Conservation (phyloP, 805 yeast genomes). For the fission yeast (Schizosaccharomyces pombe) region DNA sequence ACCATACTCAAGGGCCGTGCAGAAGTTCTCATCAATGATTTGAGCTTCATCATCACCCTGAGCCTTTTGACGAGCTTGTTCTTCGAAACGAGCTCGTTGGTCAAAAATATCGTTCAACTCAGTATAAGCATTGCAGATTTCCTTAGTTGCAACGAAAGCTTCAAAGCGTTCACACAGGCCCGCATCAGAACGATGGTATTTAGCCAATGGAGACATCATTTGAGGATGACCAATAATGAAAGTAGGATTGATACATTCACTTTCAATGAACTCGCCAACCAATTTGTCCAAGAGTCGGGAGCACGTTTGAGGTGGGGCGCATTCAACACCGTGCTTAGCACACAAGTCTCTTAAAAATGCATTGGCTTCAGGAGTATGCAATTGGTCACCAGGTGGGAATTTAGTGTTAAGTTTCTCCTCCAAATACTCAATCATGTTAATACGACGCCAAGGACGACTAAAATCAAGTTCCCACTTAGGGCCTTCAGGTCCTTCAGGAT, state of each 20-base stretch:
- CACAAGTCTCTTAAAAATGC: constrained; percentile 63
- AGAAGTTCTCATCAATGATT: constrained; percentile 84
- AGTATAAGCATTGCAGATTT: constrained; percentile 92
- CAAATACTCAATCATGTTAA: constrained; percentile 87
- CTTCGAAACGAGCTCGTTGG: constrained; percentile 92
- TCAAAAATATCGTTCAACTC: constrained; percentile 98
- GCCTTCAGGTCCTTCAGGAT: constrained; percentile 83
- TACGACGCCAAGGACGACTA: constrained; percentile 94
- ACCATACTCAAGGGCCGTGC: constrained; percentile 94
- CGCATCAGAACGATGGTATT: constrained; percentile 73
- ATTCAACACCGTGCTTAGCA: constrained; percentile 59
- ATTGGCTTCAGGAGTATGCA: constrained; percentile 85
- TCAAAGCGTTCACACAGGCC: constrained; percentile 97
- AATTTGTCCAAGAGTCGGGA: constrained; percentile 97
- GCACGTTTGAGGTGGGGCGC: constrained; percentile 63
- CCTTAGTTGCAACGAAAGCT: constrained; percentile 95
- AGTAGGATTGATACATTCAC: constrained; percentile 84
- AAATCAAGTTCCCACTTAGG: constrained; percentile 55
- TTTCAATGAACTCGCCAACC: constrained; percentile 82
- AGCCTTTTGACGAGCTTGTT: constrained; percentile 94
- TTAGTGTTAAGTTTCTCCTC: constrained; percentile 67
- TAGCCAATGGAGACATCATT: constrained; percentile 98
- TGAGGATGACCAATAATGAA: constrained; percentile 97
- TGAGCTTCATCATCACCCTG: constrained; percentile 99
- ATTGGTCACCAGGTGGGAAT: constrained; percentile 88